Conservation (phyloP, 352 stramenopile species). For the Saprolegnia parasitica region DNA sequence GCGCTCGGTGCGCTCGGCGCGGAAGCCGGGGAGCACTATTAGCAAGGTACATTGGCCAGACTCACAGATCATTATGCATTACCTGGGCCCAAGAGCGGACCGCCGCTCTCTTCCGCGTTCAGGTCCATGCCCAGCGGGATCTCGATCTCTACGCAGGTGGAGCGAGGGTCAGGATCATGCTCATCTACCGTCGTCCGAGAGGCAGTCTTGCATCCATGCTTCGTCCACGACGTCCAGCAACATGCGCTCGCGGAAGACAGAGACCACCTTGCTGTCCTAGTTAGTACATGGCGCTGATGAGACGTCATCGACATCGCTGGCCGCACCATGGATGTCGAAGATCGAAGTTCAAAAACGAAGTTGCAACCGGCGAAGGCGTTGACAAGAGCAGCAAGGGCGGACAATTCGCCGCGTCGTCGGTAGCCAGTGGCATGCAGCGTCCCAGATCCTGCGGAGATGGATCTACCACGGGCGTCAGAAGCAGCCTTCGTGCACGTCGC, state of each 20-base stretch:
- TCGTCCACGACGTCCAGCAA: conserved; percentile 81
- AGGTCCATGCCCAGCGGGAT: conserved; percentile 49
- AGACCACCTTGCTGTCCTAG: conserved; percentile 68
- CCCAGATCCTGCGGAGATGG: no score
- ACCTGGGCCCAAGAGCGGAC: conserved; percentile 30
- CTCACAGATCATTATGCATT: not conserved
- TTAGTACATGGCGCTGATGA: not conserved
- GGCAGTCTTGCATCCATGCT: conserved; percentile 67
- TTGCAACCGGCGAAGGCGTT: not conserved
- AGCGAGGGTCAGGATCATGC: not conserved
- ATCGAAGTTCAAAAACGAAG: not conserved
- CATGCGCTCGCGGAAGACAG: conserved; percentile 60
- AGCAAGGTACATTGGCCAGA: not conserved
- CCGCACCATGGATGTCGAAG: not conserved
- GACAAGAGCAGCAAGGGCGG: not conserved
- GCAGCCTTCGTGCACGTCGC: no score
- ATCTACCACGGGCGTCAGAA: no score
- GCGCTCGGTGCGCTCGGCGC: conserved; percentile 55
- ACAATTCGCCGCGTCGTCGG: no score
- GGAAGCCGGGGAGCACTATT: conserved; percentile 19
- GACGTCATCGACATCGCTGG: not conserved
- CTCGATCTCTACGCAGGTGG: conserved; percentile 51
- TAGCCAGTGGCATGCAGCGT: no score
- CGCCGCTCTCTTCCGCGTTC: conserved; percentile 48
- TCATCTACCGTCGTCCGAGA: conserved; percentile 68